Percentiles rank a stretch among this genome's conserved stretches.
Evolutionary conservation across 352 stramenopile species (phyloP).

Genomic region (Phytopythium aichiense): DNA sequence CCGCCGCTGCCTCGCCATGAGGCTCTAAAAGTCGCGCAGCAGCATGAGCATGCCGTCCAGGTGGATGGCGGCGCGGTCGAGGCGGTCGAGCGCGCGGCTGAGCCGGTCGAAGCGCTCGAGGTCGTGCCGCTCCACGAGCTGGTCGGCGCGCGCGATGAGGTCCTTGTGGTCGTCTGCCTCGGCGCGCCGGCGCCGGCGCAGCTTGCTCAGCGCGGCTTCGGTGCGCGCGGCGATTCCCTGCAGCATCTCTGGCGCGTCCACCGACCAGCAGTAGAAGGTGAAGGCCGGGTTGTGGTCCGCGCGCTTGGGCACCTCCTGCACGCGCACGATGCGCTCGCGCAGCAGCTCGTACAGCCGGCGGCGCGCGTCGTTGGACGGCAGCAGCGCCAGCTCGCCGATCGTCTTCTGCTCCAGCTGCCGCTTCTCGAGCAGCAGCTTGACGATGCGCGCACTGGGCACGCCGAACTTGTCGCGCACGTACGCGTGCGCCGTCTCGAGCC

Average conservation of each 20-base stretch:
- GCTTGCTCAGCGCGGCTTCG: constrained; percentile 64
- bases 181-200: constrained; percentile 62
- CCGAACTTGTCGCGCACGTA: constrained; percentile 84
- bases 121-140: constrained; percentile 83
- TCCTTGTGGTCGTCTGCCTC: constrained; percentile 87
- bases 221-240: constrained; percentile 55
- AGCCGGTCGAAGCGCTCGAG: constrained; percentile 86
- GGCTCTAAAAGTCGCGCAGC: constrained; percentile 78
- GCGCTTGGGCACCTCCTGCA: constrained; percentile 87
- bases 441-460: constrained; percentile 77
- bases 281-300: constrained; percentile 87
- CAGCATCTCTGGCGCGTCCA: constrained; percentile 70
- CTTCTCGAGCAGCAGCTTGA: constrained; percentile 82
- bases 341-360: constrained; percentile 82
- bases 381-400: constrained; percentile 74
- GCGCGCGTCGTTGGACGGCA: constrained; percentile 78
- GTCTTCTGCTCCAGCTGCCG: constrained; percentile 85
- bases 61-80: constrained; percentile 80
- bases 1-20: background rate
- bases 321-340: constrained; percentile 63
- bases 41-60: constrained; percentile 88
- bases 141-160: constrained; percentile 82
- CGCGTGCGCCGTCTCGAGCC: constrained; percentile 72
- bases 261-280: constrained; percentile 85
- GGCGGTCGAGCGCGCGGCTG: constrained; percentile 75